Conservation (phyloP, 169 alveolate genomes). For the Cardiosporidium cionae region DNA sequence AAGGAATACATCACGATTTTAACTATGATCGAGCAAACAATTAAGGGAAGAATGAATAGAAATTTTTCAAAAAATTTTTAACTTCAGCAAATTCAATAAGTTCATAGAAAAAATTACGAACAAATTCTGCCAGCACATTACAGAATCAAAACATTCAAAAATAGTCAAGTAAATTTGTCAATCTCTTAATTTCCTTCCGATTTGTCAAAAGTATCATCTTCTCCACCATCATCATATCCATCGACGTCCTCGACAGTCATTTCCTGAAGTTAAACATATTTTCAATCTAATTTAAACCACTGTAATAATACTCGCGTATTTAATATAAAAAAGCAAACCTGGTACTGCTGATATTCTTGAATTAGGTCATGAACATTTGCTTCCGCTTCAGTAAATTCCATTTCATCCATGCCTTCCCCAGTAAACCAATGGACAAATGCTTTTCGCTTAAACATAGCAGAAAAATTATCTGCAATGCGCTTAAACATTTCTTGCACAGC, state of each 20-base stretch:
- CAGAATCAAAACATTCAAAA: no score
- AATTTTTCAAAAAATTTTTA: no score
- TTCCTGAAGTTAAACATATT: not conserved
- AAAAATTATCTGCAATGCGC: slow-evolving; percentile 93
- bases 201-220: not conserved
- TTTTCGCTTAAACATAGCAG: slow-evolving; percentile 96
- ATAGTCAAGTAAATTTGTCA: no score
- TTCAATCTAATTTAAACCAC: no score
- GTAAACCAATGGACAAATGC: slow-evolving; percentile 96
- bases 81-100: no score
- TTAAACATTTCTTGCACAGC: slow-evolving; percentile 96
- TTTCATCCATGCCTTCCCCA: slow-evolving; percentile 98
- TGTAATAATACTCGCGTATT: no score
- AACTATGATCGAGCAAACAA: not conserved
- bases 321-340: slow-evolving; percentile 46
- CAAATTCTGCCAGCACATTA: no score
- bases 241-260: not conserved
- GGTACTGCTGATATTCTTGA: slow-evolving; percentile 96
- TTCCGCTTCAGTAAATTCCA: slow-evolving; percentile 99
- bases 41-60: no score
- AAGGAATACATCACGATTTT: not conserved
- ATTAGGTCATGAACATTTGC: slow-evolving; percentile 94
- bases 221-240: not conserved
- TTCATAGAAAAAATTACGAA: no score
- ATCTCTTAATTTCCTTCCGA: no score